A percentile compares a stretch with the other conserved stretches of the same genome.
Evolutionary conservation across 2,329 filamentous ascomycete genomes (phyloP).

Genomic region (Thelonectria rubi): DNA sequence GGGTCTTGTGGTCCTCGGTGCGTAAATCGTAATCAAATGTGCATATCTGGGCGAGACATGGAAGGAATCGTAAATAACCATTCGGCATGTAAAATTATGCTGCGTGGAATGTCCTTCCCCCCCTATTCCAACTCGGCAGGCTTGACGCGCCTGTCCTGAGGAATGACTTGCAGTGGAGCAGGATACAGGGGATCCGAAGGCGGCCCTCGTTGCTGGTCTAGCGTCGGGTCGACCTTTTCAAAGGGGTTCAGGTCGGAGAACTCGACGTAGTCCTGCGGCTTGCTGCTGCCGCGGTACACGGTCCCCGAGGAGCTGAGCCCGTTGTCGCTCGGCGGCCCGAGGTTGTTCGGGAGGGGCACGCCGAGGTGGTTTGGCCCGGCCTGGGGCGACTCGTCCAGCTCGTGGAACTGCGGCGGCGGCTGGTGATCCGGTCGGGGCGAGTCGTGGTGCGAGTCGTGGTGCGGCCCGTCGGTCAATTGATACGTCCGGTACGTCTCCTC

Average conservation of each 20-base stretch:
- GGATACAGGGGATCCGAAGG: constrained; percentile 18
- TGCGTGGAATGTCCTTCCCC: neutral
- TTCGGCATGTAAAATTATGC: neutral
- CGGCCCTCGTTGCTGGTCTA: constrained; percentile 20
- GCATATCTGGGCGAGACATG: neutral
- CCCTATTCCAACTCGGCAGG: constrained; percentile 16
- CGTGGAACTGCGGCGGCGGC: no score
- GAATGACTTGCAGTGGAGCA: constrained; percentile 13
- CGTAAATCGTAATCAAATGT: neutral
- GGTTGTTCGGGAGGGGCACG: constrained; percentile 8
- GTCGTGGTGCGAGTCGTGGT: neutral
- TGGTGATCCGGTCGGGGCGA: neutral
- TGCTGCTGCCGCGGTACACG: constrained; percentile 34
- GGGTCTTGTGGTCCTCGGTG: no score
- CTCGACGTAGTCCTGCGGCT: constrained; percentile 34
- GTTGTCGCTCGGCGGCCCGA: no score
- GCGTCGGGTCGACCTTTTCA: constrained; percentile 14
- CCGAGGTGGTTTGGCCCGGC: constrained; percentile 3
- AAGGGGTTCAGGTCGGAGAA: constrained; percentile 33
- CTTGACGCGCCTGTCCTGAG: constrained; percentile 8
- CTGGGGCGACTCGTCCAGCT: neutral
- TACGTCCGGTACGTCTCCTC: constrained; percentile 10
- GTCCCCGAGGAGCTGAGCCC: constrained; percentile 31
- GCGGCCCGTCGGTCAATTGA: constrained; percentile 7
- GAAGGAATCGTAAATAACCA: neutral